Evolutionary conservation across 805 yeast genomes (phyloP), one percentile per base, ranked within the genome.

Genomic region (Wickerhamiella azyma): DNA sequence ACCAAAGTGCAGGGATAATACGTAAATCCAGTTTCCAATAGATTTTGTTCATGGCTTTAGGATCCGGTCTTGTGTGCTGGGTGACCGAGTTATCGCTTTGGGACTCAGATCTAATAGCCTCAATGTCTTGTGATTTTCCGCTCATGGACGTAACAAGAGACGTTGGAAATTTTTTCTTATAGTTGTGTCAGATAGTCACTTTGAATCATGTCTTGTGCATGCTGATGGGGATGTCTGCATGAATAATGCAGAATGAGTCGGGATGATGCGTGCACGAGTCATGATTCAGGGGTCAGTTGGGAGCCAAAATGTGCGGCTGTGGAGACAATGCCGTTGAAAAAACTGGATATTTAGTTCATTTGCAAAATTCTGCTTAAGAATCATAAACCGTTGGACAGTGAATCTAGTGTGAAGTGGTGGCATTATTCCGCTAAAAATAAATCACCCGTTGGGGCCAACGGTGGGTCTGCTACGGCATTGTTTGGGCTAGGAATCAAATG

Each of bases 1-100:
- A 66, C 94, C 94, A 84, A 47, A 84, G 65, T 0, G 89, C 86
- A 2, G 94, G 94, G 48, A 84, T 79, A 55, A 83, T 81, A 45
- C 94, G 68, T 39, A 59, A 57, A 58, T 83, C 94, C 19, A 83
- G 65, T 55, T 73, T 75, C 42, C 81, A 60, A 59, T 83, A 63
- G 26, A 63, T 50, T n/a, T 45, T 50, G 42, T 61, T 57, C 38
- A 61, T 56, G 6, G 42, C 7, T 9, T 30, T 19, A 9, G 33
- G 21, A 10, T 37, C 32, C 2, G 44, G 41, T 21, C 41, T 26
- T 3, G 33, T 13, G 16, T 13, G 11, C 14, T 8, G 33, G n/a
- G 16, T 2, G 33, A 10, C 33, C 8, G 24, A 21, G 24, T 21
- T 5, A 7, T 21, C 24, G 24, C 6, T 21, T 21, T 21, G 24